phyloP scores from a whole-genome alignment of 306 rosid species.

The Citrullus mucosospermus region DNA sequence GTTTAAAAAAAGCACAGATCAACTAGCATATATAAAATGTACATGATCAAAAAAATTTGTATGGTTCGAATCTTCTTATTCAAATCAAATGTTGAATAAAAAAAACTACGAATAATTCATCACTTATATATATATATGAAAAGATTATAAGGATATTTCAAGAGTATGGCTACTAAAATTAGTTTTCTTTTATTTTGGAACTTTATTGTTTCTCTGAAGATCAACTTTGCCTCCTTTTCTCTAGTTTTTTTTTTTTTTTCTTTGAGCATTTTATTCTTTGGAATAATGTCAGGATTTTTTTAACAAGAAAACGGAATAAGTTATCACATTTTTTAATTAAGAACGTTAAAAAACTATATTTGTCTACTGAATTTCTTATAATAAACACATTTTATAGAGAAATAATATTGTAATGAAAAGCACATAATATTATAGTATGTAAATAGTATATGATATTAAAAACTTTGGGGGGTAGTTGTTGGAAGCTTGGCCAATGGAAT shows the following conservation, averaged over 20 bases:
- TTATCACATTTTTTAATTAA: neutral
- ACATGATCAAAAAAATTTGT: no score
- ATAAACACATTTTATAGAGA: neutral
- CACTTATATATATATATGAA: no score
- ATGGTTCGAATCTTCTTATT: no score
- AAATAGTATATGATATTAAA: neutral
- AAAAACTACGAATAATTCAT: no score
- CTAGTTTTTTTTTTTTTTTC: no score
- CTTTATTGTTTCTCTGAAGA: neutral
- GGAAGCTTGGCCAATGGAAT: neutral
- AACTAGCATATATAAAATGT: no score
- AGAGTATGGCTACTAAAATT: neutral
- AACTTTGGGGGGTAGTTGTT: neutral
- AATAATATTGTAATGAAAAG: neutral
- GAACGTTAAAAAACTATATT: neutral
- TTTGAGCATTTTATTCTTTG: neutral
- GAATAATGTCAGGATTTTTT: neutral
- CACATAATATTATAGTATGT: neutral
- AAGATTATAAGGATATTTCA: neutral
- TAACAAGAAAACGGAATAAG: neutral
- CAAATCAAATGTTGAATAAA: no score
- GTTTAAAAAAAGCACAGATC: no score
- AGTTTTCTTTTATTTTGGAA: neutral
- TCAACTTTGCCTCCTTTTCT: neutral
- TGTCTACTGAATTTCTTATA: neutral